These are phyloP conservation scores for Ganoderma leucocontextum DNA, from an alignment of 1,284 basidiomycete species.

Conservation along the genomic window DNA sequence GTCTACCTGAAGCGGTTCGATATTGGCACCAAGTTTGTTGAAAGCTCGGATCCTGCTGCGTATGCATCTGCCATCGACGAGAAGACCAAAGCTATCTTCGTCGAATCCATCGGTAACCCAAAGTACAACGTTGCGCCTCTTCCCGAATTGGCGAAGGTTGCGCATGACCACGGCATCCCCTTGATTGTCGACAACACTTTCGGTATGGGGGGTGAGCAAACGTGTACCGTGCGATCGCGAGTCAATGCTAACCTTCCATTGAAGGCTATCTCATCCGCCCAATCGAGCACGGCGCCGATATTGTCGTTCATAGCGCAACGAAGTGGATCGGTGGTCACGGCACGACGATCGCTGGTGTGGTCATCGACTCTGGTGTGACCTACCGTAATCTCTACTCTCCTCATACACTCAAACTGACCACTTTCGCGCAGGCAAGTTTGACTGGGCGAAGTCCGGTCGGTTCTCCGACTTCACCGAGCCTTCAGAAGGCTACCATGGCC, in stretches of 20 bases:
- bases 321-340: constrained; percentile 95
- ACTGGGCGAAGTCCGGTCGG: constrained; percentile 81
- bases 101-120: constrained; percentile 90
- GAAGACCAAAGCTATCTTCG: constrained; percentile 81
- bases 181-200: constrained; percentile 93
- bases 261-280: constrained; percentile 77
- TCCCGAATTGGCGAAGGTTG: constrained; percentile 76
- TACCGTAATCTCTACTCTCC: neutral
- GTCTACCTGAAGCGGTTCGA: constrained; percentile 83
- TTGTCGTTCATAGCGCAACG: constrained; percentile 88
- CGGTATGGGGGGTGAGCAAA: constrained; percentile 73
- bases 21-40: constrained; percentile 83
- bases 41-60: constrained; percentile 64
- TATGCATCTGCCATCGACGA: constrained; percentile 82
- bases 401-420: neutral
- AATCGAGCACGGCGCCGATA: constrained; percentile 82
- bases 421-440: constrained; percentile 72
- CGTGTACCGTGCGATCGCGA: neutral
- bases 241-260: neutral
- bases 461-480: constrained; percentile 89
- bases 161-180: constrained; percentile 80
- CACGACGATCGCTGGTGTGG: constrained; percentile 86
- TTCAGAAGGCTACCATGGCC: constrained; percentile 86
- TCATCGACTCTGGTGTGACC: constrained; percentile 73
- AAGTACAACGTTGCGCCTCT: constrained; percentile 79